Evolutionary conservation across 352 stramenopile species (phyloP).

Genomic region (Globisporangium radiosum): DNA sequence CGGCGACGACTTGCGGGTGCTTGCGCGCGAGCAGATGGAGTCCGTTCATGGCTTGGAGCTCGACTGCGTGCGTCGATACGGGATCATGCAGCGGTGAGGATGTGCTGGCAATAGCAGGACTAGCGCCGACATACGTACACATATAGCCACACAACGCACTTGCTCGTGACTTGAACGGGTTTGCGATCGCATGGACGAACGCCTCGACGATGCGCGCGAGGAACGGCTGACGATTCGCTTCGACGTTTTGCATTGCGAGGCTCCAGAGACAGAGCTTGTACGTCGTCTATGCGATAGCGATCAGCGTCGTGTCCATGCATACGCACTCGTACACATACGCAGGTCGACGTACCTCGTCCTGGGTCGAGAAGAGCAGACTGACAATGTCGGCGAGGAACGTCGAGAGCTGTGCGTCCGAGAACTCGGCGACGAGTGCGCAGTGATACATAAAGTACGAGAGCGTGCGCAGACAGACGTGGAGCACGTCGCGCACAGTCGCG

Average conservation of each 20-base stretch:
- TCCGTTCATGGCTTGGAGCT: conserved; percentile 56
- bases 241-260: conserved; percentile 54
- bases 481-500: conserved; percentile 25
- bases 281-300: conserved; percentile 17
- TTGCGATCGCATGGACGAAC: conserved; percentile 61
- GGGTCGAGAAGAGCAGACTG: conserved; percentile 41
- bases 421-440: conserved; percentile 22
- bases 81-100: not conserved
- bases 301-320: too few relatives aligned
- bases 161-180: conserved; percentile 58
- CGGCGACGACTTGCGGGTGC: conserved; percentile 31
- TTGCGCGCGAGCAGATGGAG: conserved; percentile 50
- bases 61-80: conserved; percentile 13
- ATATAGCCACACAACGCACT: conserved; percentile 26
- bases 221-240: conserved; percentile 32
- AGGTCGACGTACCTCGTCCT: conserved; percentile 27
- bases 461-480: conserved; percentile 41
- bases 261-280: conserved; percentile 73
- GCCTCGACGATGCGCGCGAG: conserved; percentile 50
- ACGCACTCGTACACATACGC: not conserved
- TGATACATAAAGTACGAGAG: conserved; percentile 73
- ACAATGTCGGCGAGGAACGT: conserved; percentile 44
- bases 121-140: too few relatives aligned
- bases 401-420: conserved; percentile 32
- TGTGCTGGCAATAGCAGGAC: not conserved